Evolutionary conservation across 768 basidiomycete genomes (phyloP).

Genomic region (Phallus indusiatus): DNA sequence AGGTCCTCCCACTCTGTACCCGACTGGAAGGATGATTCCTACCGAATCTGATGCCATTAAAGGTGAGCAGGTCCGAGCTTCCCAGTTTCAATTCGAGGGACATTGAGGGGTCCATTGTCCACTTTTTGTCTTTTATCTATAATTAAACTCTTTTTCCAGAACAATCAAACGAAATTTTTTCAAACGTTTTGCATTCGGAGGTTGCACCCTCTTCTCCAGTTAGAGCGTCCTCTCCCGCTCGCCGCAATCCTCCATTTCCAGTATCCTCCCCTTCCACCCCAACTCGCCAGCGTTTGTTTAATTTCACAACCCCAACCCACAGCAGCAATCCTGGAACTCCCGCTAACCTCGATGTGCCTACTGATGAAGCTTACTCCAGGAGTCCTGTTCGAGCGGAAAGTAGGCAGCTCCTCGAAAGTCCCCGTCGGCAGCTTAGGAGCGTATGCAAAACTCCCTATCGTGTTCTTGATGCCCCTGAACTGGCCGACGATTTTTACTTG

Average conservation of each 20-base stretch:
- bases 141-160: conserved; percentile 33
- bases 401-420: conserved; percentile 74
- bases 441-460: conserved; percentile 95
- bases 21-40: conserved; percentile 47
- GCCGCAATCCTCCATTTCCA: conserved; percentile 28
- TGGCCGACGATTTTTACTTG: conserved; percentile 97
- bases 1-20: conserved; percentile 50
- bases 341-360: conserved; percentile 61
- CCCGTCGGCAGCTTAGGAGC: conserved; percentile 67
- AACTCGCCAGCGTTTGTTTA: conserved; percentile 24
- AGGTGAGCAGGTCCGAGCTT: conserved; percentile 31
- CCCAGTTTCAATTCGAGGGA: conserved; percentile 14
- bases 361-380: conserved; percentile 83
- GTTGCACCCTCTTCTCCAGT: conserved; percentile 63
- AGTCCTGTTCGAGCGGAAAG: conserved; percentile 82
- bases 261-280: conserved; percentile 34
- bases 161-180: conserved; percentile 80
- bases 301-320: conserved; percentile 6
- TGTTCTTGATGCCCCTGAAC: conserved; percentile 92
- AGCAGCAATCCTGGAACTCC: conserved; percentile 16
- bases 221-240: conserved; percentile 48
- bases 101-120: conserved; percentile 1
- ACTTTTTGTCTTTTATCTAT: too few relatives aligned
- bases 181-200: conserved; percentile 64
- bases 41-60: conserved; percentile 70